Evolutionary conservation across 2,329 filamentous ascomycete genomes (phyloP), one percentile per base, ranked within the genome.

Genomic region (Colletotrichum zoysiae): DNA sequence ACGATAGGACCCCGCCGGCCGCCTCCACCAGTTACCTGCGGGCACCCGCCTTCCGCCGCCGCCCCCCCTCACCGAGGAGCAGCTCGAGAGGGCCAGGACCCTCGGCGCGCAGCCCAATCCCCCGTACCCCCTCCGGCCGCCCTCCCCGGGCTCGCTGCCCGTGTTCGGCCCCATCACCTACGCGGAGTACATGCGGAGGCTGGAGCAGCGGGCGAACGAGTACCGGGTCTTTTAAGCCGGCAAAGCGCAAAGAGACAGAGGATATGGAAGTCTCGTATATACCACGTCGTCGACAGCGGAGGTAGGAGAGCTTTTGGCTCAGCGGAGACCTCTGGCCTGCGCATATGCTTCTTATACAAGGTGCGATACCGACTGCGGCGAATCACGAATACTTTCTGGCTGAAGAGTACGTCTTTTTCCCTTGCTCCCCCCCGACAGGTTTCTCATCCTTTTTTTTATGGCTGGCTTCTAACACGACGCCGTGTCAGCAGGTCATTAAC

Each of bases 1-100:
- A 26, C 16, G 2, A 11, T 11, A 71, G 69, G 69, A 71, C 20
- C 65, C 65, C n/a, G 69, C 69, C 9, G 69, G 69, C n/a, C 65
- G 65, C n/a, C 69, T 71, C n/a, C 65, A 53, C 18, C 23, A 59
- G n/a, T 26, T 71, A 16, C 69, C 69, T 23, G 26, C 33, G 14
- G 69, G 69, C 18, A 67, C 69, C 2, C 57, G 51, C 8, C 58
- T 71, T 7, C 69, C 69, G 0, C 26, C 69, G 14, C 69, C 69
- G 3, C 44, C 53, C 11, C 38, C 69, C 14, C 69, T 71, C n/a
- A 68, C 58, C n/a, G 65, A 67, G 44, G 69, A 71, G 38, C 33
- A 51, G 5, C 53, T 63, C 3, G 53, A 59, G 16, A 65, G 69
- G 6, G 69, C 69, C 26, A 35, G 65, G 6, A 56, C 57, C 16